Percentiles rank a stretch among this genome's conserved stretches.
Evolutionary conservation across 148 eudicot genomes (phyloP).

Genomic region (Camellia japonica): DNA sequence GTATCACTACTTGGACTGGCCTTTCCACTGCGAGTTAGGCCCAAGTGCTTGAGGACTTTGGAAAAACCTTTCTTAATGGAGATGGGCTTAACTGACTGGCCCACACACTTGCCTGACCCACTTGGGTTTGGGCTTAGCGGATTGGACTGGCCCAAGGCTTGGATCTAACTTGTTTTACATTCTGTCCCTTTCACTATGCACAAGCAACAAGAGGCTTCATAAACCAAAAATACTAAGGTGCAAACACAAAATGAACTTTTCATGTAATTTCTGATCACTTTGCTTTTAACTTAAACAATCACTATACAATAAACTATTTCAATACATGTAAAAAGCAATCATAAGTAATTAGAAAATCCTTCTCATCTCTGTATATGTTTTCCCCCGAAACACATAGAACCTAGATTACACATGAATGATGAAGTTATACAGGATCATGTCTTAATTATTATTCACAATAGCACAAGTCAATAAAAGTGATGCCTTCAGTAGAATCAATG

Average conservation of each 20-base stretch:
- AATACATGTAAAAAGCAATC: background rate
- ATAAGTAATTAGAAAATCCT: background rate
- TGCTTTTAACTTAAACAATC: background rate
- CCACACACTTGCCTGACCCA: no score
- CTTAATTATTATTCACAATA: background rate
- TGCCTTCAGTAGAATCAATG: background rate
- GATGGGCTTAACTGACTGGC: no score
- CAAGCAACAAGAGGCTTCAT: background rate
- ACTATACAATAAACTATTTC: background rate
- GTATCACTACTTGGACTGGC: no score
- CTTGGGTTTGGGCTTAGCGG: no score
- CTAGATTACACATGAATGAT: background rate
- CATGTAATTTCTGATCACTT: background rate
- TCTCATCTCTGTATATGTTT: no score
- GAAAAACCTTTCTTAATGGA: no score
- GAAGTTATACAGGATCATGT: background rate
- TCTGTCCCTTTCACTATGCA: slow-evolving; percentile 20
- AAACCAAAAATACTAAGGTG: background rate
- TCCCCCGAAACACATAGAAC: background rate
- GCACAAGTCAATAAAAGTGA: background rate
- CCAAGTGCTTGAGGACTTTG: no score
- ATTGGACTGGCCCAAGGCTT: no score
- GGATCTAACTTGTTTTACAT: no score
- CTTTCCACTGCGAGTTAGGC: no score
- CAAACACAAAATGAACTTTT: background rate